A percentile compares a stretch with the other conserved stretches of the same genome.
phyloP scores from a whole-genome alignment of 2,329 filamentous ascomycete genomes.

The Trichoderma sp. region DNA sequence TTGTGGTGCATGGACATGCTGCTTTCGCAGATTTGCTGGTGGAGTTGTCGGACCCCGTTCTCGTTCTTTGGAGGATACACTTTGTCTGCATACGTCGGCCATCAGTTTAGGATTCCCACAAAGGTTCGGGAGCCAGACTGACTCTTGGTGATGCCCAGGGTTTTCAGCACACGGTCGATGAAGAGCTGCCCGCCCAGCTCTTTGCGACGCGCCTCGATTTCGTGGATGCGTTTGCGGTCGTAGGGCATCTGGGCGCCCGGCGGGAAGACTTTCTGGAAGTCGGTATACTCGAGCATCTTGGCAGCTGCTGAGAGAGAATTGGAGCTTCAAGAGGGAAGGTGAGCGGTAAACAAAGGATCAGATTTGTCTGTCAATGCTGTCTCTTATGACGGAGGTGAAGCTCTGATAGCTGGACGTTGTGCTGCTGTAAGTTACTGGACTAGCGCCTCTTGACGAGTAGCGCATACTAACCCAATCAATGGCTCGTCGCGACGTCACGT shows the following conservation, averaged over 20 bases:
- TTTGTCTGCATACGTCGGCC: conserved; percentile 48
- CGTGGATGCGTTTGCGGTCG: conserved; percentile 60
- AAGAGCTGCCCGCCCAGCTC: conserved; percentile 71
- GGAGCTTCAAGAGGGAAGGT: not conserved
- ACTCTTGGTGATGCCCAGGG: conserved; percentile 71
- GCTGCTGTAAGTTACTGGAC: too few relatives aligned
- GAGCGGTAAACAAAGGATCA: not conserved
- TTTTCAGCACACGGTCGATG: conserved; percentile 74
- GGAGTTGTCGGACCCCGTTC: conserved; percentile 66
- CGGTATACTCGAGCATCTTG: conserved; percentile 63
- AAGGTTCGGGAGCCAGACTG: conserved; percentile 26
- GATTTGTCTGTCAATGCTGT: too few relatives aligned
- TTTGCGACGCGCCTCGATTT: conserved; percentile 68
- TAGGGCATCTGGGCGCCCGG: conserved; percentile 63
- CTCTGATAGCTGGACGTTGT: too few relatives aligned
- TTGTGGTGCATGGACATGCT: conserved; percentile 73
- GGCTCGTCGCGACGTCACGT: conserved; percentile 33
- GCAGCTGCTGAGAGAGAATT: not conserved
- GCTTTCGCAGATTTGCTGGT: conserved; percentile 68
- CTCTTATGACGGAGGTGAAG: too few relatives aligned
- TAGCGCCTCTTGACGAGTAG: too few relatives aligned
- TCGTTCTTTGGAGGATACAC: conserved; percentile 75
- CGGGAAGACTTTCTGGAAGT: conserved; percentile 70
- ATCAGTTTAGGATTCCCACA: not conserved
- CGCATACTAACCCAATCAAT: not conserved